phyloP scores from a whole-genome alignment of 495 filamentous ascomycete species.

The Cairneyella variabilis region DNA sequence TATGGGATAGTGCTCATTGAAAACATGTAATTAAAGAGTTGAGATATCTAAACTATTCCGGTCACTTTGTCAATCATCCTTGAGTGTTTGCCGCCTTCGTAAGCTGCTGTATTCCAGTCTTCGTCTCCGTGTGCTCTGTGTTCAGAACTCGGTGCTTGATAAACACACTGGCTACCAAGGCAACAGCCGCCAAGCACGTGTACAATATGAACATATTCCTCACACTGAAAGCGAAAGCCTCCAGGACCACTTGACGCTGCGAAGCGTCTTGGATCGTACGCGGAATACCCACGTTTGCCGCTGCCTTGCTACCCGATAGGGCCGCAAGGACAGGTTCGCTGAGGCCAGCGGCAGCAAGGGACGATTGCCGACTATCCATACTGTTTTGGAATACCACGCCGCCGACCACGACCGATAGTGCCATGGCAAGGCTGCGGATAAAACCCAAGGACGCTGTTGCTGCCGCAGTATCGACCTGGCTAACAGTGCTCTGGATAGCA shows the following conservation, averaged over 20 bases:
- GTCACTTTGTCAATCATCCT: no score
- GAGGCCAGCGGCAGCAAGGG: conserved; percentile 19
- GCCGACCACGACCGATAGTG: conserved; percentile 62
- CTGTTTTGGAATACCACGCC: conserved; percentile 63
- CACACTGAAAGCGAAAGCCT: conserved; percentile 40
- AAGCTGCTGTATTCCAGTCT: conserved; percentile 41
- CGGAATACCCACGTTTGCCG: conserved; percentile 7
- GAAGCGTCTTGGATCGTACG: conserved; percentile 26
- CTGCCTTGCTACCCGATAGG: conserved; percentile 12
- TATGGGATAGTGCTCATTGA: conserved; percentile 6
- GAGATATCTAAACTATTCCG: no score
- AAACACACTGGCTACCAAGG: conserved; percentile 49
- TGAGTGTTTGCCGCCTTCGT: conserved; percentile 10
- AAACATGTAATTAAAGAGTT: background rate
- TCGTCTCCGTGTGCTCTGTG: conserved; percentile 59
- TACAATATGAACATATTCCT: conserved; percentile 56
- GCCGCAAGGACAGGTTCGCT: conserved; percentile 6
- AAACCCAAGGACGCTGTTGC: conserved; percentile 64
- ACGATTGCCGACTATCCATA: conserved; percentile 25
- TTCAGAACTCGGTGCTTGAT: conserved; percentile 48
- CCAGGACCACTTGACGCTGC: conserved; percentile 37
- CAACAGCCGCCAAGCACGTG: conserved; percentile 46
- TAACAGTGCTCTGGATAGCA: conserved; percentile 66
- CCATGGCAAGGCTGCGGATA: conserved; percentile 56
- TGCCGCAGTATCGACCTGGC: conserved; percentile 56